These are phyloP conservation scores for Colletotrichum sp. DNA, from an alignment of 2,329 filamentous ascomycete species.

Conservation along the genomic window DNA sequence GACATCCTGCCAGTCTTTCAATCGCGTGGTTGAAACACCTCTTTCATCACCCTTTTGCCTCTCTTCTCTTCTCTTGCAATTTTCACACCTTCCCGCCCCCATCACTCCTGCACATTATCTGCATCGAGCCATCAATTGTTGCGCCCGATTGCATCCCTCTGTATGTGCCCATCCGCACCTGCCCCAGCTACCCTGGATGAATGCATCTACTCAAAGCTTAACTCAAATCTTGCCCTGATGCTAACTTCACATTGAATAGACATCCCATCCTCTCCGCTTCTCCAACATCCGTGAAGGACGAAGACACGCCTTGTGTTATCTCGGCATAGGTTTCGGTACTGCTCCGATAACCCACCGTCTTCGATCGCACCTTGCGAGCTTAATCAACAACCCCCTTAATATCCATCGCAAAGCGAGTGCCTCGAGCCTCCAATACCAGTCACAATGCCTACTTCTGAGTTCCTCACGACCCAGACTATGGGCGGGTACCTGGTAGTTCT, in stretches of 20 bases:
- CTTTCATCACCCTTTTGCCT: constrained; percentile 19
- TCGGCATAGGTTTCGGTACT: neutral
- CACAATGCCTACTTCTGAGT: constrained; percentile 24
- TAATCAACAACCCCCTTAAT: constrained; percentile 3
- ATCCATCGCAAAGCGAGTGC: neutral
- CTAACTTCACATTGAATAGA: neutral
- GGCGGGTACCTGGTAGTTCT: constrained; percentile 21
- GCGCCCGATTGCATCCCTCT: constrained; percentile 1
- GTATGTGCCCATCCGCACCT: constrained; percentile 8
- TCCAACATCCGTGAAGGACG: neutral
- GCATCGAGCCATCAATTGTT: constrained; percentile 6
- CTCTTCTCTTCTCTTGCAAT: constrained; percentile 8
- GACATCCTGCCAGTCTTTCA: constrained; percentile 16
- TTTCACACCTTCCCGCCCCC: neutral
- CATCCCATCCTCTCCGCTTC: neutral
- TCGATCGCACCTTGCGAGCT: neutral
- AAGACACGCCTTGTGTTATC: neutral
- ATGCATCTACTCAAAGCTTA: neutral
- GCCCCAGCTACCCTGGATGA: neutral
- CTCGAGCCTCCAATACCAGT: neutral
- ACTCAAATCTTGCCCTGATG: neutral
- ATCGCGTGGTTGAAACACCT: constrained; percentile 20
- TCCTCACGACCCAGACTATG: constrained; percentile 17
- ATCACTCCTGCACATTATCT: constrained; percentile 22
- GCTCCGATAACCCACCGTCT: constrained; percentile 1